Evolutionary conservation across 805 yeast species (phyloP), one percentile per base, ranked within the genome.

Genomic region (Torulaspora delbrueckii): DNA sequence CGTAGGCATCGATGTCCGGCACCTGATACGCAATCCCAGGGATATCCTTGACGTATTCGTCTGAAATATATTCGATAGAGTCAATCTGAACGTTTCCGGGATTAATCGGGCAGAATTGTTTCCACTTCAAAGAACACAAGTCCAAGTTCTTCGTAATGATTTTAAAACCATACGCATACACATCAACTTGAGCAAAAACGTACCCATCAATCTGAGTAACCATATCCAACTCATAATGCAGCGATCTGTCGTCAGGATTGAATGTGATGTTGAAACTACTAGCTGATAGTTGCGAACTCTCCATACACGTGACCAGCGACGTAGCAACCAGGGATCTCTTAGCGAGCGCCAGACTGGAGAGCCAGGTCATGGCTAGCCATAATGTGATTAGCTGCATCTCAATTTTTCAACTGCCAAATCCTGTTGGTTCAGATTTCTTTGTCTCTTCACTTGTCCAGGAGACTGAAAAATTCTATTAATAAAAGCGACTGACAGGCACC

Each of bases 1-100:
- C 89, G 48, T 78, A 77, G 5, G 91, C 95, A 62, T 88, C 96
- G 43, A 88, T 76, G 66, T 88, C 91, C 1, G 95, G 96, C 50
- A 89, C 95, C 13, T 75, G 75, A 65, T 78, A 90, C 1, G 96
- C 93, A 51, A 89, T 83, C 8, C 86, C 89, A 0, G 97, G 97
- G 53, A 90, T 78, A 60, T 71, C 65, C 28, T 70, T 62, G 23
- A 75, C 78, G 53, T 81, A 79, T 14, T 59, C 55, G 8, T 67
- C 55, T 14, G 79, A 65, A 23, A 82, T 72, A 51, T 85, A 79
- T 63, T 80, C 77, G 46, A 83, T 68, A 18, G 93, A 79, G 53
- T 84, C 83, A 42, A 90, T 76, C 56, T 85, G 86, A 59, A 90
- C 77, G 32, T 78, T 68, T 26, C 96, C 96, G 0, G 96, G 90